These are phyloP conservation scores for Vitis hybrid DNA, from an alignment of 177 flowering plant genomes.

Conservation along the genomic window DNA sequence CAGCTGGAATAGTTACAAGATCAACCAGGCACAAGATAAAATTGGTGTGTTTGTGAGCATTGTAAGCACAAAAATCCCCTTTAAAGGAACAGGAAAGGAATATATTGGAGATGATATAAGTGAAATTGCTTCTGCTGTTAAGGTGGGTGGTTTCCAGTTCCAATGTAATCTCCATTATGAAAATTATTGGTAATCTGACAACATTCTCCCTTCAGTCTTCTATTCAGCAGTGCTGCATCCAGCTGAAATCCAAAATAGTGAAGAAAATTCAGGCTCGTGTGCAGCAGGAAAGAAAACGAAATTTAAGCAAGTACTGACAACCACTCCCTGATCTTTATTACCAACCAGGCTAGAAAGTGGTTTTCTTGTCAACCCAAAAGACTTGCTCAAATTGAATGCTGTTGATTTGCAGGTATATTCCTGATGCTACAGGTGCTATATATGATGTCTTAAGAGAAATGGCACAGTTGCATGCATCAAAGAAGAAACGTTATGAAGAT, in stretches of 20 bases:
- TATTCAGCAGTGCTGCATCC: conserved; percentile 87
- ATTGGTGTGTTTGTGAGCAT: conserved; percentile 97
- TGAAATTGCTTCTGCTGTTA: conserved; percentile 93
- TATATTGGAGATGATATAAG: conserved; percentile 97
- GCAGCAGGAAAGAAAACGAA: conserved; percentile 93
- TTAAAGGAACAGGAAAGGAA: conserved; percentile 98
- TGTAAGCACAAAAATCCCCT: conserved; percentile 98
- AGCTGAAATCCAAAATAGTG: conserved; percentile 86
- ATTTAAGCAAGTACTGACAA: conserved; percentile 64
- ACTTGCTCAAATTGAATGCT: neutral
- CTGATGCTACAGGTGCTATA: conserved; percentile 71
- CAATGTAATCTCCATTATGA: neutral
- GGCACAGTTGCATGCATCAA: conserved; percentile 44
- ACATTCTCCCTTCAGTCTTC: conserved; percentile 49
- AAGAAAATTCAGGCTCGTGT: conserved; percentile 95
- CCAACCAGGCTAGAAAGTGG: neutral
- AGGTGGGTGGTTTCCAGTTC: conserved; percentile 42
- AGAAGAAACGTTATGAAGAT: conserved; percentile 55
- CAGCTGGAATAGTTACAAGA: conserved; percentile 95
- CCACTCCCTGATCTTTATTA: neutral
- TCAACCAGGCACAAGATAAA: conserved; percentile 92
- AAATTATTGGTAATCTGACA: conserved; percentile 18
- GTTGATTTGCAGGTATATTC: conserved; percentile 63
- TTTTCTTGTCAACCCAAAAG: neutral
- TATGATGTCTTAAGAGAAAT: conserved; percentile 66